Base-by-base conservation (phyloP, 2,329 filamentous ascomycete species). In the Exophiala mesophila region DNA sequence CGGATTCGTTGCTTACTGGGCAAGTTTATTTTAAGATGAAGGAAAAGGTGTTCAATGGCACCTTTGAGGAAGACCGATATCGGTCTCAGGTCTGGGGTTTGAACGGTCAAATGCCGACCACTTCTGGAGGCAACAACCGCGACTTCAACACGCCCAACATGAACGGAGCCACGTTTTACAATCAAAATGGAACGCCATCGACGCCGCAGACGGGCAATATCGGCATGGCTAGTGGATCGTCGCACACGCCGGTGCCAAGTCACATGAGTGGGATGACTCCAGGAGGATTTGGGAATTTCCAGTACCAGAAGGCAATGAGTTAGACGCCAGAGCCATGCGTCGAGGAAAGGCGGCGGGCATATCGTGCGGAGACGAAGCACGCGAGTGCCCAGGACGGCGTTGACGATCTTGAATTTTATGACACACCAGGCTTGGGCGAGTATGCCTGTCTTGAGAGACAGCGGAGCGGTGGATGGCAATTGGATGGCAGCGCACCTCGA, bases 1-100 rank as follows among this genome's bases (percentile, higher is more conserved):
- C 87, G 1, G 92, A 98, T 64, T 90, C 88, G 15, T 78, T 96
- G 56, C 77, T 98, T 20, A 98, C 92, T 0, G 92, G 92, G 36
- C 83, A 85, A 56, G 88, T 96, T 20, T 98, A 96, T 68, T 98
- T 94, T 77, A 85, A 88, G 58, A 84, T 97, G 73, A 80, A 83
- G 46, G 83, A 88, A 60, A 82, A 86, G 59, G 86, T 97, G 52
- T 97, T 94, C 67, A 83, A 84, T 56, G 84, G 85, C 48, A 76
- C 80, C 17, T 84, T 96, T 34, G 80, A 86, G 5, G 79, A 85
- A 20, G 85, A 74, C 23, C 73, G 94, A 55, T 88, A 94, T 53
- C 71, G 85, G 4, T 88, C 89, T 46, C 90, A 94, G 65, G 88
- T 96, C 55, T 97, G 90, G 85, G 90, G 90, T 8, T 72, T 97